A percentile compares a stretch with the other conserved stretches of the same genome.
These are phyloP conservation scores for Candida labiduridarum DNA, from an alignment of 1,139 yeast species.

Conservation along the genomic window DNA sequence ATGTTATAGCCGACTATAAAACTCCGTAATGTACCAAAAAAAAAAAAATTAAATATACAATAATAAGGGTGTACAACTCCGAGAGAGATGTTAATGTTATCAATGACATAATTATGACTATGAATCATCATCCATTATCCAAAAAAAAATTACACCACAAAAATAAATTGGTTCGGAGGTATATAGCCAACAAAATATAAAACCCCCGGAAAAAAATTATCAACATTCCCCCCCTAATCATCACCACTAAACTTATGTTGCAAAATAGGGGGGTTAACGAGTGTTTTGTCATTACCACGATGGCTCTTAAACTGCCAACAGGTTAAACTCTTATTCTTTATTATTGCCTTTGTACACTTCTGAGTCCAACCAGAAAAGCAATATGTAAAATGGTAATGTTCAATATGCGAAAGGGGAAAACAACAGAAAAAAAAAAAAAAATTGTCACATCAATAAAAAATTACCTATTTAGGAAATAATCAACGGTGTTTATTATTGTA, in stretches of 20 bases:
- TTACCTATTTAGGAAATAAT: constrained; percentile 1
- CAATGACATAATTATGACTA: constrained; percentile 2
- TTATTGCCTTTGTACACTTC: too few relatives aligned
- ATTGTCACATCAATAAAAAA: not conserved
- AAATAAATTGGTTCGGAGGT: not conserved
- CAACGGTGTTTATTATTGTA: not conserved
- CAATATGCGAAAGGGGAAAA: too few relatives aligned
- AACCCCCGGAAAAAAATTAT: not conserved
- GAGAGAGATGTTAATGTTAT: not conserved
- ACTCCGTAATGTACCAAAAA: not conserved
- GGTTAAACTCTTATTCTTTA: too few relatives aligned
- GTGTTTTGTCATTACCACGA: too few relatives aligned
- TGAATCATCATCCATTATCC: not conserved
- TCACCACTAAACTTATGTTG: too few relatives aligned
- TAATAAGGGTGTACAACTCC: not conserved
- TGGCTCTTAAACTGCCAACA: too few relatives aligned
- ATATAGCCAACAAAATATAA: not conserved
- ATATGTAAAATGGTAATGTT: too few relatives aligned
- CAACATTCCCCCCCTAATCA: too few relatives aligned
- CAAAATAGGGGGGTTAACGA: too few relatives aligned
- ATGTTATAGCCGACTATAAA: not conserved
- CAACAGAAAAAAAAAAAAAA: not conserved
- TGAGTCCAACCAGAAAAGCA: not conserved
- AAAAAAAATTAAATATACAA: not conserved
- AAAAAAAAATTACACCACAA: not conserved